phyloP scores from a whole-genome alignment of 768 basidiomycete species.

The Collybia nuda region DNA sequence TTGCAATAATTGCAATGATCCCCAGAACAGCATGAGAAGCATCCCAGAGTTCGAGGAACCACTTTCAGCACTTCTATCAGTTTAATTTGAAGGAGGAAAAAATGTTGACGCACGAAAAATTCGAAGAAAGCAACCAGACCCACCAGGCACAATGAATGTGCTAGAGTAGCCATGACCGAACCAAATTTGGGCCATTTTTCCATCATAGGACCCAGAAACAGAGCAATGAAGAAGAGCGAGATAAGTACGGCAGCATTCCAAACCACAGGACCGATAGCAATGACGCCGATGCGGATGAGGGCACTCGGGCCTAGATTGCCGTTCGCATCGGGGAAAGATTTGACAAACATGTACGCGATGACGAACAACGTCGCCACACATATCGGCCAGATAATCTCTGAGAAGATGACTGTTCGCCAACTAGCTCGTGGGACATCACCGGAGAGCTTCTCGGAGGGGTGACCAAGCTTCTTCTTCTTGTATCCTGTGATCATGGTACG shows the following conservation, averaged over 20 bases:
- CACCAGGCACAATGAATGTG: constrained; percentile 79
- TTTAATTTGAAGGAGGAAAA: constrained; percentile 18
- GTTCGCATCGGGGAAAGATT: constrained; percentile 73
- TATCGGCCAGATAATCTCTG: constrained; percentile 83
- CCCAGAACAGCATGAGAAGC: constrained; percentile 96
- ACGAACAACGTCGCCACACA: constrained; percentile 75
- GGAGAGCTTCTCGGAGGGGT: constrained; percentile 96
- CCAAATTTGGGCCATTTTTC: constrained; percentile 85
- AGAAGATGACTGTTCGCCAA: constrained; percentile 81
- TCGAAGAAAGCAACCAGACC: constrained; percentile 92
- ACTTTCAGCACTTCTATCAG: constrained; percentile 43
- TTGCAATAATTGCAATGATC: constrained; percentile 82
- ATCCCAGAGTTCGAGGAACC: constrained; percentile 97
- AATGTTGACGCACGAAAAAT: constrained; percentile 74
- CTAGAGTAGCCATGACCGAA: constrained; percentile 88
- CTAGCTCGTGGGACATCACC: constrained; percentile 90
- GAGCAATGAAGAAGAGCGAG: constrained; percentile 84
- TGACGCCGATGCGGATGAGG: constrained; percentile 84
- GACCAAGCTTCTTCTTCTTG: constrained; percentile 98
- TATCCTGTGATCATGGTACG: constrained; percentile 98
- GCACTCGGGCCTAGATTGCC: constrained; percentile 77
- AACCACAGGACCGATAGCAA: constrained; percentile 90
- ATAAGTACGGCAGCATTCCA: constrained; percentile 93
- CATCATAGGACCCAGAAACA: constrained; percentile 91
- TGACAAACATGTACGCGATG: constrained; percentile 89